A percentile compares a stretch with the other conserved stretches of the same genome.
phyloP scores from a whole-genome alignment of 1,139 yeast species.

The Taphrina betulina region DNA sequence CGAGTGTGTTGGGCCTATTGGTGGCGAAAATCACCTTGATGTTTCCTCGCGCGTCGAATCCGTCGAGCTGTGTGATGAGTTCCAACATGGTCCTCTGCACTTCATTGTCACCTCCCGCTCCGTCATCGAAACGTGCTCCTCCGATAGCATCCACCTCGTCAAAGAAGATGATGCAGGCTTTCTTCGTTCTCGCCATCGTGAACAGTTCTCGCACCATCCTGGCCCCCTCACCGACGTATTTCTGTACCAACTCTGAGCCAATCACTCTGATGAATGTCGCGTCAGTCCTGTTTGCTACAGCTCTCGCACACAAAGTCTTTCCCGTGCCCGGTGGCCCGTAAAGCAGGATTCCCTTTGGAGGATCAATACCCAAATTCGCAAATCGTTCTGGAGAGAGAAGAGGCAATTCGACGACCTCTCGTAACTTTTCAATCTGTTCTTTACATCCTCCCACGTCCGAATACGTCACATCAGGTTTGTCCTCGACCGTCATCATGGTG shows the following conservation, averaged over 20 bases:
- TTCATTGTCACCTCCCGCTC: slow-evolving; percentile 99
- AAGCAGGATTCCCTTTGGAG: slow-evolving; percentile 92
- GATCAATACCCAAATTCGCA: slow-evolving; percentile 94
- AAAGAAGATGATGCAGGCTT: slow-evolving; percentile 92
- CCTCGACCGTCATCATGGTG: slow-evolving; percentile 99
- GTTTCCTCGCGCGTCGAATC: slow-evolving; percentile 97
- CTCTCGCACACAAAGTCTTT: slow-evolving; percentile 95
- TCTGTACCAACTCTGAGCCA: slow-evolving; percentile 96
- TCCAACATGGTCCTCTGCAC: slow-evolving; percentile 99
- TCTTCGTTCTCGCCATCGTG: slow-evolving; percentile 97
- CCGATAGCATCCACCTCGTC: slow-evolving; percentile 99
- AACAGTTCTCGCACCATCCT: slow-evolving; percentile 97
- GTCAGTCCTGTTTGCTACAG: slow-evolving; percentile 97
- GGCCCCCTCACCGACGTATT: slow-evolving; percentile 99
- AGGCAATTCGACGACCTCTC: slow-evolving; percentile 97
- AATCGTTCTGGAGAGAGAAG: slow-evolving; percentile 91
- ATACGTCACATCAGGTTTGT: slow-evolving; percentile 82
- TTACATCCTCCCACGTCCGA: slow-evolving; percentile 97
- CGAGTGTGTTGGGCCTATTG: slow-evolving; percentile 94
- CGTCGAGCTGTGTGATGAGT: slow-evolving; percentile 92
- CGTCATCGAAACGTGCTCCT: slow-evolving; percentile 98
- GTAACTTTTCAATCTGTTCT: slow-evolving; percentile 92
- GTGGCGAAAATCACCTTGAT: slow-evolving; percentile 99
- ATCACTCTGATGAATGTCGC: slow-evolving; percentile 97
- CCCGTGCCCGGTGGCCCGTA: slow-evolving; percentile 99